Percentiles rank a stretch among this genome's conserved stretches.
Evolutionary conservation across 2,329 filamentous ascomycete genomes (phyloP).

Genomic region (Trichoderma guizhouense): DNA sequence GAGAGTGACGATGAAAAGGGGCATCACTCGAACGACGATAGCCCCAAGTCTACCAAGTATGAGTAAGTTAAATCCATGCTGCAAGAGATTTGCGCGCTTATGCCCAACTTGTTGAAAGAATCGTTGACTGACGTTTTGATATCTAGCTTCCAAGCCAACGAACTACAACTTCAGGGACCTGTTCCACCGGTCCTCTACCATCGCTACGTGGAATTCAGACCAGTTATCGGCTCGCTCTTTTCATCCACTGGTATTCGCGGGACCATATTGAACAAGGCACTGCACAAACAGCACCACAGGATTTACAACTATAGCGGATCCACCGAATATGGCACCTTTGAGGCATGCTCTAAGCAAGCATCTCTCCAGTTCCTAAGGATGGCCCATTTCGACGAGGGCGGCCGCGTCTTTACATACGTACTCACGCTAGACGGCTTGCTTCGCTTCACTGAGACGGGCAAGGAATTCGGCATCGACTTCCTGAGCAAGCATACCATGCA

Average conservation of each 20-base stretch:
- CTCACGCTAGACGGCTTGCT: slow-evolving; percentile 82
- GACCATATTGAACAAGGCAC: slow-evolving; percentile 73
- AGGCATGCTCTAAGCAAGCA: slow-evolving; percentile 65
- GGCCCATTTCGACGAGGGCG: slow-evolving; percentile 80
- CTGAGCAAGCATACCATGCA: slow-evolving; percentile 97
- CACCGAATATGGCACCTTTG: slow-evolving; percentile 69
- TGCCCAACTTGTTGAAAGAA: not conserved
- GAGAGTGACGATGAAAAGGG: slow-evolving; percentile 44
- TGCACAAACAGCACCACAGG: slow-evolving; percentile 85
- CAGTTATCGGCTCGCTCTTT: slow-evolving; percentile 88
- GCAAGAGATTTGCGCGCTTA: not conserved
- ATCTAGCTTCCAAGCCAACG: slow-evolving; percentile 81
- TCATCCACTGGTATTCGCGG: slow-evolving; percentile 73
- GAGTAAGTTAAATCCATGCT: slow-evolving; percentile 53
- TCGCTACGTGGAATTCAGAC: slow-evolving; percentile 88
- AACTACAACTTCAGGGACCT: slow-evolving; percentile 82
- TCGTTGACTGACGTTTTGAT: not conserved
- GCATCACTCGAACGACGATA: slow-evolving; percentile 26
- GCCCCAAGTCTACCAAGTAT: slow-evolving; percentile 64
- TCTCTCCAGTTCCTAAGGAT: slow-evolving; percentile 80
- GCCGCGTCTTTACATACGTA: slow-evolving; percentile 87
- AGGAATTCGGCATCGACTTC: slow-evolving; percentile 91
- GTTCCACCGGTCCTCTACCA: slow-evolving; percentile 80
- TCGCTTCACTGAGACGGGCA: slow-evolving; percentile 92
- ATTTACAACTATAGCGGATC: slow-evolving; percentile 83